Evolutionary conservation across 495 filamentous ascomycete genomes (phyloP).

Genomic region (Podospora pseudocomata): DNA sequence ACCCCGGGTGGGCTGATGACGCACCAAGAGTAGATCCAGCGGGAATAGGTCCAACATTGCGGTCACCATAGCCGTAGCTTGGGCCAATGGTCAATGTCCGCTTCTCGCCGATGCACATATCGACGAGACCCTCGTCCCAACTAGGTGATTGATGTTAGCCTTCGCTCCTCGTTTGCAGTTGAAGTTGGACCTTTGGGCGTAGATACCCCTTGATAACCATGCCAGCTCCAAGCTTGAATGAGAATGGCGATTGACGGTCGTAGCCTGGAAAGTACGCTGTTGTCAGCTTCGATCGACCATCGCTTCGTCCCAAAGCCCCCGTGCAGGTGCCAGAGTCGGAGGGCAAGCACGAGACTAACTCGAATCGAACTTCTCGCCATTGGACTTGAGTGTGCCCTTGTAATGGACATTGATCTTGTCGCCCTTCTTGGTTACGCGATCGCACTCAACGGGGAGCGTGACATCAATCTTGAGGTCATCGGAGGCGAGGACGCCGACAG

Average conservation of each 20-base stretch:
- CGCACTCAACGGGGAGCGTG: slow-evolving; percentile 62
- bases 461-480: slow-evolving; percentile 69
- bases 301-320: background rate
- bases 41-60: slow-evolving; percentile 73
- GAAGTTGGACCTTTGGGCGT: background rate
- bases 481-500: slow-evolving; percentile 48
- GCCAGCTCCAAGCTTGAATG: slow-evolving; percentile 72
- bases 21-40: slow-evolving; percentile 67
- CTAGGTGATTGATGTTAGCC: slow-evolving; percentile 30
- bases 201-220: slow-evolving; percentile 79
- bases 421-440: slow-evolving; percentile 69
- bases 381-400: slow-evolving; percentile 66
- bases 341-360: slow-evolving; percentile 32
- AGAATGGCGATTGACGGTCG: slow-evolving; percentile 69
- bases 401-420: slow-evolving; percentile 86
- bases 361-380: slow-evolving; percentile 56
- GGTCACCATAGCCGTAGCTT: slow-evolving; percentile 75
- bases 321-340: background rate
- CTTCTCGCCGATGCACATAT: slow-evolving; percentile 98
- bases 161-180: background rate
- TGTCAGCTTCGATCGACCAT: slow-evolving; percentile 18
- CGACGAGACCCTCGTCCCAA: slow-evolving; percentile 88
- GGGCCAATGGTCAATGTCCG: slow-evolving; percentile 86
- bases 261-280: slow-evolving; percentile 47
- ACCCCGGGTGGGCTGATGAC: slow-evolving; percentile 14